A percentile compares a stretch with the other conserved stretches of the same genome.
These are phyloP conservation scores for Dictyostelium purpureum DNA, from an alignment of 78 protist genomes.

Conservation along the genomic window DNA sequence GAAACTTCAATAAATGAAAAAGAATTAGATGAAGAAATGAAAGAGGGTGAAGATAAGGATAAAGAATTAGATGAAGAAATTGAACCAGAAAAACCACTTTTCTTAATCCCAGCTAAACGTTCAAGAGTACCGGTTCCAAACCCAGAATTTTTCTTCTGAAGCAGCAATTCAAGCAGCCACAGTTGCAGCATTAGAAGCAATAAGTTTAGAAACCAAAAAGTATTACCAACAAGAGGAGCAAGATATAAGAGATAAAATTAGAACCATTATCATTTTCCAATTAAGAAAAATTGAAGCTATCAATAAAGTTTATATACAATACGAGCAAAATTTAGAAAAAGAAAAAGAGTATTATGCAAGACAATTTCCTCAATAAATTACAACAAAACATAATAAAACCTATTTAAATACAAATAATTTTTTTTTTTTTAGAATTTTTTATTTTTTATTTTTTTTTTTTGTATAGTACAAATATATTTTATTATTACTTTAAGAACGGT, in stretches of 20 bases:
- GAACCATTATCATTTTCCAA: slow-evolving; percentile 18
- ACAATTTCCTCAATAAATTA: not conserved
- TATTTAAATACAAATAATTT: too few relatives aligned
- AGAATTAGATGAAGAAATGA: not conserved
- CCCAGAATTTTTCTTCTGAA: slow-evolving; percentile 19
- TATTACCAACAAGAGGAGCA: slow-evolving; percentile 17
- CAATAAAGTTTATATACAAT: not conserved
- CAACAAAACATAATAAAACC: too few relatives aligned
- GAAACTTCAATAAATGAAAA: not conserved
- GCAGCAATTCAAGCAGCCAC: slow-evolving; percentile 50
- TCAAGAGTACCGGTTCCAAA: not conserved
- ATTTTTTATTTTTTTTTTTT: too few relatives aligned
- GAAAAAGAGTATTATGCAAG: slow-evolving; percentile 27
- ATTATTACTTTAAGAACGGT: too few relatives aligned
- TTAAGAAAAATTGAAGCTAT: slow-evolving; percentile 38
- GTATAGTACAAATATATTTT: too few relatives aligned
- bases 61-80: not conserved
- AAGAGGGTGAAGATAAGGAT: not conserved
- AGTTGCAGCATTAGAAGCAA: slow-evolving; percentile 39
- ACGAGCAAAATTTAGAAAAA: slow-evolving; percentile 27
- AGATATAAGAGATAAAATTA: slow-evolving; percentile 15
- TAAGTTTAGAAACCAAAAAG: slow-evolving; percentile 51
- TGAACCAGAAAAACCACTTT: too few relatives aligned
- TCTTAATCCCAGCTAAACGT: not conserved
- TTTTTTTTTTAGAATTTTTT: too few relatives aligned